These are phyloP conservation scores for Aspergillus sp. DNA, from an alignment of 2,329 filamentous ascomycete species.

Conservation along the genomic window DNA sequence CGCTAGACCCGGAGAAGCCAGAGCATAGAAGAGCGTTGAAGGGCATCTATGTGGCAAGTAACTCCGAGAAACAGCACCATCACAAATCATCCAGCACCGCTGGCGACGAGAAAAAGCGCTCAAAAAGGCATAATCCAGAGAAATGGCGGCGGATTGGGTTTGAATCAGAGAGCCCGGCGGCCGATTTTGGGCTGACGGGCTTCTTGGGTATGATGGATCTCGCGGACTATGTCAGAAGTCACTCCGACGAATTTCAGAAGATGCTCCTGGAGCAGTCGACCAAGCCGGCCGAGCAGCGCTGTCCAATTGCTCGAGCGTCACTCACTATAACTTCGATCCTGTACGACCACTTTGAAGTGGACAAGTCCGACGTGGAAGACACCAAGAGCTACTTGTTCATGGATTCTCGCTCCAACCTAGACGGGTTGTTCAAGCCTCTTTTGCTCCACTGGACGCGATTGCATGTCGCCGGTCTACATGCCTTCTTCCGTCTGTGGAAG, in stretches of 20 bases:
- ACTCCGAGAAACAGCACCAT: conserved; percentile 32
- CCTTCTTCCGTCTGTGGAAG: conserved; percentile 91
- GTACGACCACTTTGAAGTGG: conserved; percentile 93
- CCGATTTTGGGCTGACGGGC: conserved; percentile 76
- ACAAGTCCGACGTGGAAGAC: conserved; percentile 72
- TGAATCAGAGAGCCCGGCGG: conserved; percentile 75
- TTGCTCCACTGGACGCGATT: conserved; percentile 88
- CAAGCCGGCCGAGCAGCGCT: conserved; percentile 61
- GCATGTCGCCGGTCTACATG: conserved; percentile 74
- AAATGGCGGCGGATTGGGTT: conserved; percentile 94
- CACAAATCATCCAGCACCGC: conserved; percentile 20
- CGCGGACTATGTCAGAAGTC: conserved; percentile 83
- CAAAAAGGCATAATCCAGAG: conserved; percentile 70
- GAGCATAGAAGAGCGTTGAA: conserved; percentile 85
- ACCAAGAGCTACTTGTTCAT: conserved; percentile 64
- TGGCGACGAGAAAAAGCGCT: conserved; percentile 45
- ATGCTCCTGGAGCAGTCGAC: conserved; percentile 81
- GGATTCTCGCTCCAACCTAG: conserved; percentile 69
- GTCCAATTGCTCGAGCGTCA: conserved; percentile 79
- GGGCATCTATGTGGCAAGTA: conserved; percentile 72
- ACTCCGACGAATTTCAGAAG: conserved; percentile 89
- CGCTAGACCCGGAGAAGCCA: conserved; percentile 73
- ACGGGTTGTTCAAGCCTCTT: conserved; percentile 77
- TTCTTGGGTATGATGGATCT: conserved; percentile 97
- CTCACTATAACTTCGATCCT: conserved; percentile 78